Base-by-base conservation (phyloP, 1,284 basidiomycete genomes). In the Naganishia sp. region DNA sequence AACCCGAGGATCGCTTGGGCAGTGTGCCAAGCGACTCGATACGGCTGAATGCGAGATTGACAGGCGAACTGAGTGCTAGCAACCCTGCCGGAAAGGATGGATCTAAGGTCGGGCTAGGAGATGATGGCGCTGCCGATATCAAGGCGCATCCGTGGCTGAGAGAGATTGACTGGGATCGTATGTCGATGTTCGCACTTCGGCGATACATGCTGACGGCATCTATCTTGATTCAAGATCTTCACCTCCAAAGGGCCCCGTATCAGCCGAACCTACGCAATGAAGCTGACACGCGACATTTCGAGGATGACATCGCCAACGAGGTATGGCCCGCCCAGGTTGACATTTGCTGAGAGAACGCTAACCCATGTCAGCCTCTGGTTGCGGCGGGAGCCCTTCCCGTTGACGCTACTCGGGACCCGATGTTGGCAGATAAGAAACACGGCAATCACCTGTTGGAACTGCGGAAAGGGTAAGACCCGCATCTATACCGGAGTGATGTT, bases 1-100 rank as follows among this genome's bases (percentile, higher is more conserved):
- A 98, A 79, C 88, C 91, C 6, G 92, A 95, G 79, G 93, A 97
- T 76, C 86, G 94, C 41, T 83, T 99, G 41, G 94, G 94, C 23
- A 89, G 87, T 67, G 79, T 84, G 13, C 83, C 85, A 13, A 82
- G 88, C 87, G 61, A 82, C 67, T 89, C 90, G 21, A 88, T 92
- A 77, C 88, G 89, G 41, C 83, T 90, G 77, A 84, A 91, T 71
- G 80, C 88, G 66, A 65, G 55, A 45, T 67, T 54, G 47, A 64
- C 47, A 13, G 65, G 55, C n/a, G 55, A 54, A 17, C 21, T 49
- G 25, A 62, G 51, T 45, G 45, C 55, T n/a, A n/a, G 25, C 3
- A n/a, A 39, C 7, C 35, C 35, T 13, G 13, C 13, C 7, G 35
- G 7, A 9, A 63, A 17, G 49, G 63, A 35, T 35, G 66, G 13